Base-by-base conservation (phyloP, 2,329 filamentous ascomycete species). In the Claviceps humidiphila region DNA sequence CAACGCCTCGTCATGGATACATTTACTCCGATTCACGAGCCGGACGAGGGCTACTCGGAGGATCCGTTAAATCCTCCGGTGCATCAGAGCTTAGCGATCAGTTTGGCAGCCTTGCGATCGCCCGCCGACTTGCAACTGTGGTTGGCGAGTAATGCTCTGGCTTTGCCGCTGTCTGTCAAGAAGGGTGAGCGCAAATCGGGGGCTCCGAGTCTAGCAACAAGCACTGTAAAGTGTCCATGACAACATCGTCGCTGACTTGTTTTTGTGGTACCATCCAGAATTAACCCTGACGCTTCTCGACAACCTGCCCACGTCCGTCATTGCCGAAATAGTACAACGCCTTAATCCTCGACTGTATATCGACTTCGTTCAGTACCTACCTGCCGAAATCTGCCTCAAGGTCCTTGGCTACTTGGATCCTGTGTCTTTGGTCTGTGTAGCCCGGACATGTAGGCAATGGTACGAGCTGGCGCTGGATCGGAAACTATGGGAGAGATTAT, bases 1-100 rank as follows among this genome's bases (percentile, higher is more conserved):
- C 57, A 54, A 40, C 56, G 60, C 22, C 55, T 57, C 9, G 44
- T 52, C 47, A 74, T 75, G 71, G 71, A 75, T 59, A 61, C 69
- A 46, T 72, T 74, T 55, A 67, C 78, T 37, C 74, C 78, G 58
- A 73, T 66, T 16, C 73, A 76, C 54, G 74, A 82, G 65, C 77
- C 89, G 54, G 88, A 94, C 70, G 89, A 94, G 70, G 89, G 89
- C 61, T 94, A 93, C 66, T 90, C 87, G 5, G 87, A 93, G 65
- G 87, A 90, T 58, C 78, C 78, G 54, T 67, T 81, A 50, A 76
- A 74, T 58, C 68, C 73, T 11, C 64, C 67, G 51, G 58, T 62
- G 5, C 59, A 62, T 59, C 59, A 60, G 60, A 60, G 63, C 56
- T 52, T 69, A 55, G 55, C 68, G 56, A 58, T 56, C 24, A 53